Evolutionary conservation across 2,329 filamentous ascomycete genomes (phyloP).

Genomic region (Coniochaeta ligniaria): DNA sequence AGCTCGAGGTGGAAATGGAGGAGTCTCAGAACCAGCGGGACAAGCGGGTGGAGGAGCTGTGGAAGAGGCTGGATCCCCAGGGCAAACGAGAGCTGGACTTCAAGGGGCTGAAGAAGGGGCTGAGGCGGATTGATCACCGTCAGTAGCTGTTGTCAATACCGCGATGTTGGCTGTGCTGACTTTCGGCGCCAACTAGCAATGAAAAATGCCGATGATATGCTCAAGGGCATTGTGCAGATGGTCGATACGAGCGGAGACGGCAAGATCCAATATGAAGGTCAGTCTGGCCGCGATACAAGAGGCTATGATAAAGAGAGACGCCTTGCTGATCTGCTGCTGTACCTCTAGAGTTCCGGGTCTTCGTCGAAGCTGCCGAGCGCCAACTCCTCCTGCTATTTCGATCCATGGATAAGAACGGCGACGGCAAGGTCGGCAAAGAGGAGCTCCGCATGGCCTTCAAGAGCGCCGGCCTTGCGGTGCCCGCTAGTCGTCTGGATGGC

Average conservation of each 20-base stretch:
- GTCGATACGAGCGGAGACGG: conserved; percentile 85
- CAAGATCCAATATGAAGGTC: conserved; percentile 85
- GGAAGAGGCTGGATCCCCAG: conserved; percentile 72
- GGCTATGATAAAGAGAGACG: neutral
- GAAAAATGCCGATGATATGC: conserved; percentile 85
- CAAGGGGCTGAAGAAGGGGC: conserved; percentile 73
- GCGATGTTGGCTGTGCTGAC: conserved; percentile 6
- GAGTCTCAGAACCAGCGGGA: conserved; percentile 76
- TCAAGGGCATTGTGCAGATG: conserved; percentile 70
- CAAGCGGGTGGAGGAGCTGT: conserved; percentile 74
- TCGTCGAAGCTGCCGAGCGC: conserved; percentile 80
- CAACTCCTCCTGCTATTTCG: conserved; percentile 78
- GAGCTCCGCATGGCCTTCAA: conserved; percentile 77
- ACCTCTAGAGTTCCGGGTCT: conserved; percentile 72
- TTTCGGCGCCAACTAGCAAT: conserved; percentile 39
- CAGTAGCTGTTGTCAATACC: conserved; percentile 18
- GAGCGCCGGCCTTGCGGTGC: conserved; percentile 70
- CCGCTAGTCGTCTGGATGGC: conserved; percentile 66
- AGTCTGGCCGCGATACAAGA: conserved; percentile 15
- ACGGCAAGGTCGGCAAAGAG: conserved; percentile 79
- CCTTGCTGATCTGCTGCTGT: neutral
- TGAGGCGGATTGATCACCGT: conserved; percentile 91
- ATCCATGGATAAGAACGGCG: conserved; percentile 76
- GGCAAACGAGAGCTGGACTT: conserved; percentile 76
- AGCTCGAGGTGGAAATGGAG: conserved; percentile 57